Percentiles rank a stretch among this genome's conserved stretches.
Conservation (phyloP, 768 basidiomycete genomes). For the Gymnopilus junonius region DNA sequence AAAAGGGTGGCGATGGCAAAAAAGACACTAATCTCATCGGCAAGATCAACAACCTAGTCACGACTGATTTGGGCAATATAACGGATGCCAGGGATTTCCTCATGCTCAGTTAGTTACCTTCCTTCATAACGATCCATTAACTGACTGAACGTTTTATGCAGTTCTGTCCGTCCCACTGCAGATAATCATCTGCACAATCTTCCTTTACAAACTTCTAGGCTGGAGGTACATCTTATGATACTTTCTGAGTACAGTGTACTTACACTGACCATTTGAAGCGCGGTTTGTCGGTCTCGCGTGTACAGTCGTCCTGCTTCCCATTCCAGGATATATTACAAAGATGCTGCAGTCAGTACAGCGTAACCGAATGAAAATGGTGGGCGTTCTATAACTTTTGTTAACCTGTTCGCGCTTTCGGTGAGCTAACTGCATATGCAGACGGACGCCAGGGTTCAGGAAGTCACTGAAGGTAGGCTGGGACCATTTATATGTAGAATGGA, state of each 20-base stretch:
- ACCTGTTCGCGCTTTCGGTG: background rate
- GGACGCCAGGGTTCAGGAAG: slow-evolving; percentile 62
- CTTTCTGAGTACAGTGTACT: background rate
- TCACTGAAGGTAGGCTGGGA: slow-evolving; percentile 57
- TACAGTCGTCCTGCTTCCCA: slow-evolving; percentile 55
- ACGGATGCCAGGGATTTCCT: slow-evolving; percentile 28
- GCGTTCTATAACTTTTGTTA: slow-evolving; percentile 22
- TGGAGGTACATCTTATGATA: slow-evolving; percentile 39
- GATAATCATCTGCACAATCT: slow-evolving; percentile 41
- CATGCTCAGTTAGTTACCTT: slow-evolving; percentile 10
- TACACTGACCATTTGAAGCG: slow-evolving; percentile 23
- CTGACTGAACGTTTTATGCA: background rate
- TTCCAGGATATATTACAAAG: slow-evolving; percentile 60
- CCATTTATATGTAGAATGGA: background rate
- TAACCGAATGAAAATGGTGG: slow-evolving; percentile 46
- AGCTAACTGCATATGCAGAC: slow-evolving; percentile 20
- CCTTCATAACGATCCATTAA: background rate
- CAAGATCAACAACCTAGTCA: slow-evolving; percentile 66
- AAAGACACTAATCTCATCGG: slow-evolving; percentile 57
- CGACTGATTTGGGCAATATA: slow-evolving; percentile 36
- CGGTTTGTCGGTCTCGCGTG: slow-evolving; percentile 61
- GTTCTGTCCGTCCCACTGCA: slow-evolving; percentile 48
- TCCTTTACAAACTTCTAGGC: slow-evolving; percentile 50
- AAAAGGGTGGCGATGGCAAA: background rate
- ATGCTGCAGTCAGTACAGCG: slow-evolving; percentile 50